Conservation (phyloP, 805 yeast species). For the Ogataea degrootiae region DNA sequence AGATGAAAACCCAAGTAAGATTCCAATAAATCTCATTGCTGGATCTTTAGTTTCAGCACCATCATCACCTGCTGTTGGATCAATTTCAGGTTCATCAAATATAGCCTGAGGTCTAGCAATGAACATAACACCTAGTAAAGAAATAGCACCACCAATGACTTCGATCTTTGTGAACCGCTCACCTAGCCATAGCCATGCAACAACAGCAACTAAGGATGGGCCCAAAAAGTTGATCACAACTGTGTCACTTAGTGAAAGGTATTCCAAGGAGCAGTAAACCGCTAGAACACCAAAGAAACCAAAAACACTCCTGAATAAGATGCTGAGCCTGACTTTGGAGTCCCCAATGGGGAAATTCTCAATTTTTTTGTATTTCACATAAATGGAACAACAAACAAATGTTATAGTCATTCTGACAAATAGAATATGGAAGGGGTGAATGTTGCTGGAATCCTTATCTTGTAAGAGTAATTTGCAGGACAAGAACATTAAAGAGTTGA, state of each 20-base stretch:
- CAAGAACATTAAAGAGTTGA: constrained; percentile 66
- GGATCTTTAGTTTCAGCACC: constrained; percentile 1
- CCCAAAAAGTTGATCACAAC: constrained; percentile 69
- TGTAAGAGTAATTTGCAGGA: constrained; percentile 64
- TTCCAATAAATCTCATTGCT: constrained; percentile 45
- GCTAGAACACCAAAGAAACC: constrained; percentile 78
- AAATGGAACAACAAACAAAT: constrained; percentile 45
- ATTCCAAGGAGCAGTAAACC: constrained; percentile 62
- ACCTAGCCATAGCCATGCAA: constrained; percentile 58
- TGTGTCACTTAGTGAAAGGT: constrained; percentile 69
- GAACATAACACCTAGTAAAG: constrained; percentile 64
- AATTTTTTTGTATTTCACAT: constrained; percentile 28
- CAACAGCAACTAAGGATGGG: constrained; percentile 70
- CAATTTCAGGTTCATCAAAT: constrained; percentile 36
- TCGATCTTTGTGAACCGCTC: constrained; percentile 62
- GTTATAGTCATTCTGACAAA: constrained; percentile 70
- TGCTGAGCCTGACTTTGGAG: background rate
- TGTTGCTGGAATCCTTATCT: constrained; percentile 45
- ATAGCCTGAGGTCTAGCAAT: constrained; percentile 72
- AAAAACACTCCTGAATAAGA: constrained; percentile 44
- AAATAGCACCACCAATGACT: constrained; percentile 55
- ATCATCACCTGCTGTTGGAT: constrained; percentile 13
- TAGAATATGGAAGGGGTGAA: constrained; percentile 59
- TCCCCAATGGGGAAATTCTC: constrained; percentile 12
- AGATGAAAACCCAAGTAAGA: constrained; percentile 55